These are phyloP conservation scores for Hericium alpestre DNA, from an alignment of 768 basidiomycete species.

Conservation along the genomic window DNA sequence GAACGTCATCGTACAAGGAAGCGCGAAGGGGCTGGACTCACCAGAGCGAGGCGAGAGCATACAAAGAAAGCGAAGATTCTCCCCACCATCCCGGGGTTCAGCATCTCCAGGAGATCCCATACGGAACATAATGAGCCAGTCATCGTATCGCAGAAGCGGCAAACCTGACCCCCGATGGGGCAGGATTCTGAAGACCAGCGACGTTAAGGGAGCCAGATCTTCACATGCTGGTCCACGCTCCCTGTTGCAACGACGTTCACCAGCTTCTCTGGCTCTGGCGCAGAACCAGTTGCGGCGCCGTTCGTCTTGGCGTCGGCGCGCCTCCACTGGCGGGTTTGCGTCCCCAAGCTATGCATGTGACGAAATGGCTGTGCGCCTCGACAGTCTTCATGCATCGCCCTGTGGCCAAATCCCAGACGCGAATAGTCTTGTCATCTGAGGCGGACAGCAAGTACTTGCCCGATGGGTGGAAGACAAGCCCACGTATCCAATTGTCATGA, in stretches of 20 bases:
- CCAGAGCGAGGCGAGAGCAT: not conserved
- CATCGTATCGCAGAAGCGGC: not conserved
- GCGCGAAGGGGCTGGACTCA: not conserved
- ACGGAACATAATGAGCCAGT: not conserved
- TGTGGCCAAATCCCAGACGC: slow-evolving; percentile 45
- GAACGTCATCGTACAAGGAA: not conserved
- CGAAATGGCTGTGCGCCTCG: slow-evolving; percentile 13
- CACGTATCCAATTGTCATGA: slow-evolving; percentile 50
- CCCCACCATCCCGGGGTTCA: not conserved
- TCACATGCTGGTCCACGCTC: slow-evolving; percentile 14
- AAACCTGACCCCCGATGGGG: not conserved
- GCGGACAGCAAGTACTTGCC: slow-evolving; percentile 49
- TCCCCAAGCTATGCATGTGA: slow-evolving; percentile 12
- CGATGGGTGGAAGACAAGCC: slow-evolving; percentile 45
- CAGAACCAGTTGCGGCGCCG: slow-evolving; percentile 4
- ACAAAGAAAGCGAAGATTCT: not conserved
- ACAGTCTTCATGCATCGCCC: slow-evolving; percentile 33
- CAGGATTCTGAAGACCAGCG: not conserved
- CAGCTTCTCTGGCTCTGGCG: not conserved
- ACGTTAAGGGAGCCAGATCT: slow-evolving; percentile 12
- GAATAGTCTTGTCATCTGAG: slow-evolving; percentile 48
- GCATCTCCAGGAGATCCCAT: not conserved
- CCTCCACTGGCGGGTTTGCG: slow-evolving; percentile 4
- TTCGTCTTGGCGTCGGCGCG: slow-evolving; percentile 7
- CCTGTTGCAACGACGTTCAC: slow-evolving; percentile 14